Evolutionary conservation across 2,329 filamentous ascomycete species (phyloP).

Genomic region (Phaeoacremonium minimum): DNA sequence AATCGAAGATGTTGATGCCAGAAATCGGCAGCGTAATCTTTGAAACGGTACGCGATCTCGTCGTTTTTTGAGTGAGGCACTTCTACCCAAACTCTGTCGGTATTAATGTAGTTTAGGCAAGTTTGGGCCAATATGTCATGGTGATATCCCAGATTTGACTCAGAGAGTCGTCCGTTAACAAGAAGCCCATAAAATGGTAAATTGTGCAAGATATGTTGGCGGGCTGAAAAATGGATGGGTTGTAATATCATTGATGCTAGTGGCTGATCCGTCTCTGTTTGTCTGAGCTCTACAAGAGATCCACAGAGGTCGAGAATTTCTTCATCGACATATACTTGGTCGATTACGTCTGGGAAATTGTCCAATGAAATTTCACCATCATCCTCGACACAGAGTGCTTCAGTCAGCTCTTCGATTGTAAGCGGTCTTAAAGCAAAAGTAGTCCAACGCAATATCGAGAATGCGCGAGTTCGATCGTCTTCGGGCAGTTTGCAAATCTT

Average conservation of each 20-base stretch:
- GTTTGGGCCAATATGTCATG: rapidly evolving
- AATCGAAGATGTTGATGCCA: not conserved
- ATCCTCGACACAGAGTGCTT: slow-evolving; percentile 17
- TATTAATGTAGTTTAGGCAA: not conserved
- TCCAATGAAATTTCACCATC: slow-evolving; percentile 11
- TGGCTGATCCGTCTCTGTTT: too few relatives aligned
- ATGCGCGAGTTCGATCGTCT: slow-evolving; percentile 12
- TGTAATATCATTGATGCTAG: too few relatives aligned
- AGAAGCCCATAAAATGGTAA: too few relatives aligned
- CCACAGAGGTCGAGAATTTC: slow-evolving; percentile 22
- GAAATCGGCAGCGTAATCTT: not conserved
- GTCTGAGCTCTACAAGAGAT: slow-evolving; percentile 20
- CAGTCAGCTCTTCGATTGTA: slow-evolving; percentile 13
- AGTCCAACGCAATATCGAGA: slow-evolving; percentile 23
- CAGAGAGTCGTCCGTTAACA: too few relatives aligned
- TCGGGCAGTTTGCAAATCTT: slow-evolving; percentile 11
- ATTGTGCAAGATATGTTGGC: too few relatives aligned
- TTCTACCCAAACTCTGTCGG: slow-evolving; percentile 7
- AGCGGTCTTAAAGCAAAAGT: slow-evolving; percentile 17
- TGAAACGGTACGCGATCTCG: not conserved
- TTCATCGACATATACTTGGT: slow-evolving; percentile 21
- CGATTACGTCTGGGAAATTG: slow-evolving; percentile 17
- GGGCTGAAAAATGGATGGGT: too few relatives aligned
- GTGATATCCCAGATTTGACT: too few relatives aligned
- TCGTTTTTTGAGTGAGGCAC: slow-evolving; percentile 8